A percentile compares a stretch with the other conserved stretches of the same genome.
Evolutionary conservation across 805 yeast species (phyloP).

Genomic region (Wickerhamiella siamensis): DNA sequence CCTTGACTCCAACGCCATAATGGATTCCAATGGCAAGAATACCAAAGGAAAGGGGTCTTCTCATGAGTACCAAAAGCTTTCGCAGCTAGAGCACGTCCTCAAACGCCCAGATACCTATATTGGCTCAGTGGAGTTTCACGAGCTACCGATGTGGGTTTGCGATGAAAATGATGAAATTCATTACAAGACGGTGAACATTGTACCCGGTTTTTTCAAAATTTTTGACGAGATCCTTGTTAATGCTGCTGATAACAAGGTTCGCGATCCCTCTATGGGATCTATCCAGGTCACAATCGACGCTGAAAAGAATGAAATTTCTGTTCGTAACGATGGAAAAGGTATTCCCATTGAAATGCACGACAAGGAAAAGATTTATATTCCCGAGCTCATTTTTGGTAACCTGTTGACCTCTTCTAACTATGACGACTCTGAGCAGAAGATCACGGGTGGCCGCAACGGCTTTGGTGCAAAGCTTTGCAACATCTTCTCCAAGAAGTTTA

Average conservation of each 20-base stretch:
- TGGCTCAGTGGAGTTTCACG: constrained; percentile 80
- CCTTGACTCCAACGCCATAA: background rate
- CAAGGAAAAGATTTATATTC: constrained; percentile 85
- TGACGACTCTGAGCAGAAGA: constrained; percentile 89
- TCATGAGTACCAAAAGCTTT: constrained; percentile 71
- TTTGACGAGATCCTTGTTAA: constrained; percentile 95
- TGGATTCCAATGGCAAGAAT: background rate
- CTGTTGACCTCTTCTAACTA: constrained; percentile 89
- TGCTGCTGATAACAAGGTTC: constrained; percentile 96
- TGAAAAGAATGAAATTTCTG: constrained; percentile 59
- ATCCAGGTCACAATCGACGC: constrained; percentile 71
- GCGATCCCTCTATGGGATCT: constrained; percentile 81
- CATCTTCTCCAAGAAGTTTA: constrained; percentile 79
- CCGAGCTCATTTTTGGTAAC: constrained; percentile 92
- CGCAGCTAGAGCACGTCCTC: constrained; percentile 90
- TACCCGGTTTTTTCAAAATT: constrained; percentile 91
- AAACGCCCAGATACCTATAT: constrained; percentile 97
- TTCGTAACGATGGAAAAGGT: constrained; percentile 87
- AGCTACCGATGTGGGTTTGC: constrained; percentile 72
- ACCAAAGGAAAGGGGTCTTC: constrained; percentile 36
- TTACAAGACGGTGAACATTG: constrained; percentile 47
- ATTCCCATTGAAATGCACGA: constrained; percentile 87
- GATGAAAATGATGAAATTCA: constrained; percentile 53
- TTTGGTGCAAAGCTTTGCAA: constrained; percentile 96
- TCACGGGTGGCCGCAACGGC: constrained; percentile 97